These are phyloP conservation scores for Torulaspora microellipsoides DNA, from an alignment of 805 yeast species.

Conservation along the genomic window DNA sequence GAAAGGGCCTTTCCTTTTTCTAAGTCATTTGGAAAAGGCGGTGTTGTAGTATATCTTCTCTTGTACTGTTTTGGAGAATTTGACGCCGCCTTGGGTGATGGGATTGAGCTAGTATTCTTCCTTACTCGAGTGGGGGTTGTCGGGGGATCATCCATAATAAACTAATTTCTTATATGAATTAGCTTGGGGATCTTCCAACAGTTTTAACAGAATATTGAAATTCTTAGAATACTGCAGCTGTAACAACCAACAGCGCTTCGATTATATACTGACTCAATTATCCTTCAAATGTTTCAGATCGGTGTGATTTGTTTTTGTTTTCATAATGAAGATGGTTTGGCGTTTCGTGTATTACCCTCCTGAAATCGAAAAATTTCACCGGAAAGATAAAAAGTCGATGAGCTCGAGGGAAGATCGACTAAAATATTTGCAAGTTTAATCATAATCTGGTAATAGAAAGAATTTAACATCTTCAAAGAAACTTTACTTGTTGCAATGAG, in stretches of 20 bases:
- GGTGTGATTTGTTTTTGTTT: slow-evolving; percentile 3
- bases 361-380: slow-evolving; percentile 10
- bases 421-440: not conserved
- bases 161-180: too few species aligned
- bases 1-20: not conserved
- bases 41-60: slow-evolving; percentile 9
- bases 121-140: slow-evolving; percentile 17
- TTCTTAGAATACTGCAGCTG: too few species aligned
- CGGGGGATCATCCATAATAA: slow-evolving; percentile 10
- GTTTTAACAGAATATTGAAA: too few species aligned
- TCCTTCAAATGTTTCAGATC: not conserved
- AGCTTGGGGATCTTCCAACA: too few species aligned
- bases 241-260: too few species aligned
- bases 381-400: slow-evolving; percentile 4
- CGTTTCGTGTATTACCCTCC: slow-evolving; percentile 2
- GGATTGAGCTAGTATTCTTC: slow-evolving; percentile 15
- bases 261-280: too few species aligned
- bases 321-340: not conserved
- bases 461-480: too few species aligned
- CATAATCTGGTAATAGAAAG: not conserved
- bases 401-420: slow-evolving; percentile 2
- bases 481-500: not conserved
- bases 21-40: slow-evolving; percentile 1
- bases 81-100: slow-evolving; percentile 19
- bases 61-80: slow-evolving; percentile 18